phyloP scores from a whole-genome alignment of 257 asterid species.

The Primulina eburnea region DNA sequence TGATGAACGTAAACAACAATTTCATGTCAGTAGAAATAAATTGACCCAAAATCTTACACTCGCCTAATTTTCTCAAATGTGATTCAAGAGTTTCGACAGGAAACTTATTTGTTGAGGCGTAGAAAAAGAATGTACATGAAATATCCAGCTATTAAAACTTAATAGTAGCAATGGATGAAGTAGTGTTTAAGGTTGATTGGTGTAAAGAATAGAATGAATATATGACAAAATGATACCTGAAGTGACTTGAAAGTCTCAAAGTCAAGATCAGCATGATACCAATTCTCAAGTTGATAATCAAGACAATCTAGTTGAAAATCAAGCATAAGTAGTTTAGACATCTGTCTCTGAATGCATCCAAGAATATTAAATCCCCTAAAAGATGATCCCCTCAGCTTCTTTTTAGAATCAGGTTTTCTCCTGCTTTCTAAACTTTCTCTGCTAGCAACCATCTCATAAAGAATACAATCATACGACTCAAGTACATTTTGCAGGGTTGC shows the following conservation, averaged over 20 bases:
- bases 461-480: slow-evolving; percentile 76
- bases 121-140: neutral
- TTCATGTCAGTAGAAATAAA: slow-evolving; percentile 3
- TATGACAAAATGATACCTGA: slow-evolving; percentile 53
- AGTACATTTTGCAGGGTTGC: slow-evolving; percentile 67
- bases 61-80: neutral
- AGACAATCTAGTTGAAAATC: slow-evolving; percentile 95
- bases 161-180: neutral
- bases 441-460: slow-evolving; percentile 97
- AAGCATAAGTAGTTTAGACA: slow-evolving; percentile 76
- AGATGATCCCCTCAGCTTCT: slow-evolving; percentile 48
- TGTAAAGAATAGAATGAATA: neutral
- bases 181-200: neutral
- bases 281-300: slow-evolving; percentile 79
- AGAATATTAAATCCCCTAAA: slow-evolving; percentile 65
- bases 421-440: slow-evolving; percentile 81
- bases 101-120: slow-evolving; percentile 7
- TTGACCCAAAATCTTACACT: neutral
- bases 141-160: slow-evolving; percentile 7
- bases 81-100: neutral
- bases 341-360: slow-evolving; percentile 90
- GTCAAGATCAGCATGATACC: slow-evolving; percentile 98
- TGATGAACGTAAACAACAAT: slow-evolving; percentile 9
- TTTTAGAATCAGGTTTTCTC: slow-evolving; percentile 50
- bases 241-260: slow-evolving; percentile 85